phyloP scores from a whole-genome alignment of 306 rosid species.

The Nissolia schottii region DNA sequence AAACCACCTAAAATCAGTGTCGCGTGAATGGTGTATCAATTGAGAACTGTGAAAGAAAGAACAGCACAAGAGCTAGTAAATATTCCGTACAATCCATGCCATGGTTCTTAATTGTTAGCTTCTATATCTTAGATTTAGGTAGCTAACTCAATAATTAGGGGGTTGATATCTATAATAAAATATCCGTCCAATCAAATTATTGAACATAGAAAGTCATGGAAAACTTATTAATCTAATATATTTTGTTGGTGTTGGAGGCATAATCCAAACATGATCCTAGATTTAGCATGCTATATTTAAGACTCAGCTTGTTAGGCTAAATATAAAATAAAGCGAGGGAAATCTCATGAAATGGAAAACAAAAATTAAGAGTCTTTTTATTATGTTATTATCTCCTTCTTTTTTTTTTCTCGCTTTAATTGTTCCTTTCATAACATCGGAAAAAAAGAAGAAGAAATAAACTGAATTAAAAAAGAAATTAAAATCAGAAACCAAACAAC shows the following conservation, averaged over 20 bases:
- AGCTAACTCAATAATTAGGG: slow-evolving; percentile 34
- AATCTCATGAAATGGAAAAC: not conserved
- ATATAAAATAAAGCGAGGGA: not conserved
- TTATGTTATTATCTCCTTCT: too few species aligned
- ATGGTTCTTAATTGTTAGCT: not conserved
- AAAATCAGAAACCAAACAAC: too few species aligned
- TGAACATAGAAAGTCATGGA: slow-evolving; percentile 25
- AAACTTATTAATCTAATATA: slow-evolving; percentile 4
- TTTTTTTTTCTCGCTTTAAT: too few species aligned
- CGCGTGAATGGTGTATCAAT: slow-evolving; percentile 2
- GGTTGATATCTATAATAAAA: slow-evolving; percentile 14
- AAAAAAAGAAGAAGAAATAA: too few species aligned
- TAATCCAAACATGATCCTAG: slow-evolving; percentile 14
- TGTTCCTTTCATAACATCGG: too few species aligned
- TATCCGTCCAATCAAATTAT: slow-evolving; percentile 39
- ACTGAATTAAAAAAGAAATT: too few species aligned
- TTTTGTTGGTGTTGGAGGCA: slow-evolving; percentile 18
- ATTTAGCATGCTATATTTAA: not conserved
- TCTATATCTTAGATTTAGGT: not conserved
- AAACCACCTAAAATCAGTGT: not conserved
- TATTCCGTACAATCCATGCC: slow-evolving; percentile 11
- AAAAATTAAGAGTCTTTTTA: too few species aligned
- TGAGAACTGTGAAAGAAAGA: not conserved
- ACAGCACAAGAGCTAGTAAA: not conserved
- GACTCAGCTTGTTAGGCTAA: slow-evolving; percentile 18